These are phyloP conservation scores for Leccinum disarticulatum DNA, from an alignment of 768 basidiomycete genomes.

Conservation along the genomic window DNA sequence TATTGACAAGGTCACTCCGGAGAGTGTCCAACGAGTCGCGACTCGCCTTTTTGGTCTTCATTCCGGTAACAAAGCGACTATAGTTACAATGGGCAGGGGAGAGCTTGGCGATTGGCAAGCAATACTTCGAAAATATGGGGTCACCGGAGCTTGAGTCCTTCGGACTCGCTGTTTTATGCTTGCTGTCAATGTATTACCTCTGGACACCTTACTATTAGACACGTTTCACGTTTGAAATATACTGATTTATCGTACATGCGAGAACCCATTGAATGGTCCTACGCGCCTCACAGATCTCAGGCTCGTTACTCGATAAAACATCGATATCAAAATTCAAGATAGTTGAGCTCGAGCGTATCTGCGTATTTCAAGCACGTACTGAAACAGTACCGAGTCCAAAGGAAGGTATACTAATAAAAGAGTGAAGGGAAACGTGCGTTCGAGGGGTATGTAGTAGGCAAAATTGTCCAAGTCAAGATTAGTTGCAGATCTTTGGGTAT, in stretches of 20 bases:
- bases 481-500: conserved; percentile 67
- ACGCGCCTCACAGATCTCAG: not conserved
- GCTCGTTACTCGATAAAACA: not conserved
- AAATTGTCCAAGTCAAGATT: not conserved
- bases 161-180: not conserved
- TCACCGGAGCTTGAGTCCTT: conserved; percentile 37
- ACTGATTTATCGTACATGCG: not conserved
- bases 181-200: not conserved
- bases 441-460: not conserved
- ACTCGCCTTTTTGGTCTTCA: conserved; percentile 68
- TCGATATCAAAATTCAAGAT: not conserved
- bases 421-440: not conserved
- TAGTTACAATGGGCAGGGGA: conserved; percentile 83
- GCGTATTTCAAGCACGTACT: not conserved
- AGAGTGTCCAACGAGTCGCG: conserved; percentile 76
- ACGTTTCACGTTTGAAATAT: not conserved
- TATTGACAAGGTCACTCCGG: conserved; percentile 72
- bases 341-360: not conserved
- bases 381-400: not conserved
- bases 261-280: not conserved
- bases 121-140: conserved; percentile 68
- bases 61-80: conserved; percentile 65
- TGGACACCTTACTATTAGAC: not conserved
- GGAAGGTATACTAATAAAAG: not conserved
- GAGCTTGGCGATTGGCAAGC: conserved; percentile 68